These are phyloP conservation scores for Sporothrix humicola DNA, from an alignment of 2,329 filamentous ascomycete species.

Conservation along the genomic window DNA sequence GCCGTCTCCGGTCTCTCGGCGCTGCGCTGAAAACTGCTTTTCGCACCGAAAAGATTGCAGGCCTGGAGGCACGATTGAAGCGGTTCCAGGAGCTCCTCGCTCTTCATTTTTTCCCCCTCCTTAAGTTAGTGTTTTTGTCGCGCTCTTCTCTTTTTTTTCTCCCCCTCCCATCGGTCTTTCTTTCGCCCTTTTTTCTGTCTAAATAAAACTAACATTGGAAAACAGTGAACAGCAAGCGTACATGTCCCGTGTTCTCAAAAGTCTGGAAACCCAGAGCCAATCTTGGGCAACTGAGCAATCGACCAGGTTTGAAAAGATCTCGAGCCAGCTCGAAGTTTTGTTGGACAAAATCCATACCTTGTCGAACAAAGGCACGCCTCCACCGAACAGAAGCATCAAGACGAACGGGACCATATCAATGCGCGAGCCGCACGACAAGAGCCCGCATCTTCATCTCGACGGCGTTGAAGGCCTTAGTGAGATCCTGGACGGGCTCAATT, in stretches of 20 bases:
- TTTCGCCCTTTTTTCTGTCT: no score
- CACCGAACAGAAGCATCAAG: no score
- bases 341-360: neutral
- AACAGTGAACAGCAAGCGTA: constrained; percentile 10
- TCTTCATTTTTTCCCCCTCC: constrained; percentile 25
- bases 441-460: neutral
- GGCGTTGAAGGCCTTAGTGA: neutral
- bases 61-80: constrained; percentile 16
- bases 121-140: neutral
- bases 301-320: neutral
- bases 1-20: neutral
- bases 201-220: neutral
- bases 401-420: no score
- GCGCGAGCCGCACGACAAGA: no score
- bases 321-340: neutral
- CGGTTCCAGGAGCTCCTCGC: constrained; percentile 18
- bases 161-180: no score
- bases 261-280: no score
- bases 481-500: neutral
- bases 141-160: no score
- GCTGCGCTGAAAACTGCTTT: no score
- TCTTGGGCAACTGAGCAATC: no score
- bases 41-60: neutral
- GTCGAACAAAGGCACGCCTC: no score
- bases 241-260: neutral